Conservation (phyloP, 495 filamentous ascomycete species). For the Aspergillus wentii region DNA sequence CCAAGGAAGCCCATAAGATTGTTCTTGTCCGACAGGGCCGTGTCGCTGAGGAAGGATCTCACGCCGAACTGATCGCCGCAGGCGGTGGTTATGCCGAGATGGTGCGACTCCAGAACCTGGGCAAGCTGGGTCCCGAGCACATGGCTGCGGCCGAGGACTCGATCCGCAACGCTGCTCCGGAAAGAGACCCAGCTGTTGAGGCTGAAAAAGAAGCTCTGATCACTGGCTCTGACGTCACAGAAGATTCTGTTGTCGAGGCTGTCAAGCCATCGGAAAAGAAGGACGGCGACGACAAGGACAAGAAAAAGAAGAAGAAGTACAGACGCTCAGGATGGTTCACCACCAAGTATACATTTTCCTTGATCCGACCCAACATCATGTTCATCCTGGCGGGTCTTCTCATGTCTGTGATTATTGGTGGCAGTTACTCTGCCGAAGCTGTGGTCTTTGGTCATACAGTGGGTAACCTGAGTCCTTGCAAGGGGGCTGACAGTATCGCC, state of each 20-base stretch:
- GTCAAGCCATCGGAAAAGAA: constrained; percentile 6
- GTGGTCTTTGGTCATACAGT: constrained; percentile 48
- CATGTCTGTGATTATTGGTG: constrained; percentile 36
- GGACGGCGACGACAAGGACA: constrained; percentile 8
- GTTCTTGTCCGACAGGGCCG: constrained; percentile 46
- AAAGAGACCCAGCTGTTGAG: neutral
- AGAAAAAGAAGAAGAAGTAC: constrained; percentile 11
- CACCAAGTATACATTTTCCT: constrained; percentile 15
- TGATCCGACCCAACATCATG: constrained; percentile 26
- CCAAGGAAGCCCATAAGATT: constrained; percentile 58
- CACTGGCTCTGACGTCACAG: constrained; percentile 8
- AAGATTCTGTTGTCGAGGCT: neutral
- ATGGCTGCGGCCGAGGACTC: constrained; percentile 3
- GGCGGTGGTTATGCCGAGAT: constrained; percentile 39
- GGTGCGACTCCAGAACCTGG: constrained; percentile 29
- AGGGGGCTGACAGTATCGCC: constrained; percentile 24
- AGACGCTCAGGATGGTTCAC: constrained; percentile 21
- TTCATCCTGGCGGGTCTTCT: constrained; percentile 27
- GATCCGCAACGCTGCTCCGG: constrained; percentile 10
- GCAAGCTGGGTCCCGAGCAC: constrained; percentile 12
- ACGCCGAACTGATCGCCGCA: constrained; percentile 26
- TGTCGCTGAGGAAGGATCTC: constrained; percentile 48
- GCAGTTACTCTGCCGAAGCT: constrained; percentile 41
- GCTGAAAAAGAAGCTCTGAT: constrained; percentile 17
- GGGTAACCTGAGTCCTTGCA: constrained; percentile 35